Percentiles rank a stretch among this genome's conserved stretches.
These are phyloP conservation scores for Leccinum rimulosum DNA, from an alignment of 768 basidiomycete species.

Conservation along the genomic window DNA sequence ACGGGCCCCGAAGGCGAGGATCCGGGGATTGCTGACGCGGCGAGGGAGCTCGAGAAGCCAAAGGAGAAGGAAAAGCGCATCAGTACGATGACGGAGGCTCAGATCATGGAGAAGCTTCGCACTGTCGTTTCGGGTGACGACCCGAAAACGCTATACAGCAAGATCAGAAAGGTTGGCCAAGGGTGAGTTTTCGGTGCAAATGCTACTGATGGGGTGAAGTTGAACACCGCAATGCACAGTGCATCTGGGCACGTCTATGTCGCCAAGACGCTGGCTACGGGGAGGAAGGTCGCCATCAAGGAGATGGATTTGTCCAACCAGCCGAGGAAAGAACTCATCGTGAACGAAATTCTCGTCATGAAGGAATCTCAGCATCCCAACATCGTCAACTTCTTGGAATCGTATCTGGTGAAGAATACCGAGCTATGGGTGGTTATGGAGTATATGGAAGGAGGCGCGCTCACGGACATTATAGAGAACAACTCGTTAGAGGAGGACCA, in stretches of 20 bases:
- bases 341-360: conserved; percentile 98
- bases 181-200: conserved; percentile 59
- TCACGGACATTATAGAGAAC: conserved; percentile 98
- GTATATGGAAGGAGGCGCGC: conserved; percentile 96
- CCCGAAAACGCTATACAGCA: conserved; percentile 86
- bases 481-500: conserved; percentile 95
- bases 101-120: conserved; percentile 97
- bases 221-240: conserved; percentile 41
- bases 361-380: conserved; percentile 97
- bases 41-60: conserved; percentile 59
- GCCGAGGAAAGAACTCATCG: conserved; percentile 95
- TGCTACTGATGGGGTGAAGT: background rate
- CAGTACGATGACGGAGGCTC: conserved; percentile 94
- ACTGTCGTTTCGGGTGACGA: conserved; percentile 85
- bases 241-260: conserved; percentile 98
- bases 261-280: conserved; percentile 81
- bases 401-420: conserved; percentile 82
- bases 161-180: conserved; percentile 99
- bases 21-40: conserved; percentile 63
- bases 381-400: conserved; percentile 93
- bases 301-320: conserved; percentile 97
- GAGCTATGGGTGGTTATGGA: conserved; percentile 99
- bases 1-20: conserved; percentile 44
- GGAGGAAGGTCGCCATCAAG: conserved; percentile 94
- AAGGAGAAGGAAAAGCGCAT: conserved; percentile 78